Evolutionary conservation across 2,329 filamentous ascomycete species (phyloP).

Genomic region (Aspergillus ustus): DNA sequence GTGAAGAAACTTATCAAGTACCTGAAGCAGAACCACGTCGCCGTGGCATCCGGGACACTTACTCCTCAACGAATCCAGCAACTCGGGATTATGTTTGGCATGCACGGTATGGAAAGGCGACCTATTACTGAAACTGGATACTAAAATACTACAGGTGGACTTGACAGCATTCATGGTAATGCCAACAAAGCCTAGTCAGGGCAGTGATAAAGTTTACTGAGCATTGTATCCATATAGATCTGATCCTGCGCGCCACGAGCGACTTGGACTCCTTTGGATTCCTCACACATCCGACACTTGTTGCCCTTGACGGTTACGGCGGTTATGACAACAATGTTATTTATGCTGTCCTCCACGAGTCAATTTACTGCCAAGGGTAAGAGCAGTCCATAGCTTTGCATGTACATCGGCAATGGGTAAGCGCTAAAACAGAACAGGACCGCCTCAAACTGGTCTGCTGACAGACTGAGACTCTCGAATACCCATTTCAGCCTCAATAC

Average conservation of each 20-base stretch:
- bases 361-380: constrained; percentile 78
- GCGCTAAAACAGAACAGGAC: constrained; percentile 42
- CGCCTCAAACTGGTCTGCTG: constrained; percentile 76
- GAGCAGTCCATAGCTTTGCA: neutral
- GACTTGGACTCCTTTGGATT: constrained; percentile 79
- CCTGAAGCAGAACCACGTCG: constrained; percentile 65
- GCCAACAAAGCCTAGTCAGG: constrained; percentile 7
- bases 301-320: constrained; percentile 68
- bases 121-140: neutral
- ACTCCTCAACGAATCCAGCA: constrained; percentile 77
- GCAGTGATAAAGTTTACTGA: neutral
- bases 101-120: constrained; percentile 59
- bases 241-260: constrained; percentile 70
- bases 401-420: constrained; percentile 12
- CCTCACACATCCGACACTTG: constrained; percentile 72
- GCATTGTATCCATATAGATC: constrained; percentile 43
- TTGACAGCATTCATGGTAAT: constrained; percentile 72
- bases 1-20: constrained; percentile 70
- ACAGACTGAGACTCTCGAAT: constrained; percentile 41
- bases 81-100: constrained; percentile 77
- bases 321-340: constrained; percentile 77
- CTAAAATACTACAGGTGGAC: constrained; percentile 56
- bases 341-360: constrained; percentile 86
- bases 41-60: constrained; percentile 71
- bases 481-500: constrained; percentile 53